These are phyloP conservation scores for Aspergillus campestris DNA, from an alignment of 495 filamentous ascomycete genomes.

Conservation along the genomic window DNA sequence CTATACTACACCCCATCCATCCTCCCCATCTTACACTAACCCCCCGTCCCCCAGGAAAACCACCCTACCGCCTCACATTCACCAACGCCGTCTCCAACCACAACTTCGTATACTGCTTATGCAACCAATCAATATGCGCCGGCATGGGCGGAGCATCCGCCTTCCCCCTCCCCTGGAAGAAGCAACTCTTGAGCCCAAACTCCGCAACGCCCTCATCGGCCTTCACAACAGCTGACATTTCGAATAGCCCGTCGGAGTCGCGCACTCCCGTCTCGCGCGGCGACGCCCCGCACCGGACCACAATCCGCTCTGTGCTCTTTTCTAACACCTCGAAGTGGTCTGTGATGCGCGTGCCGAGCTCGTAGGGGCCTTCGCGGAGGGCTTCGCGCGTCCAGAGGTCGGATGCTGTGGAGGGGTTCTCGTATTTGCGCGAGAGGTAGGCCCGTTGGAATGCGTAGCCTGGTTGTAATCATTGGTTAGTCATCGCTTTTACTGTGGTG, in stretches of 20 bases:
- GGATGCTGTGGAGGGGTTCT: conserved; percentile 46
- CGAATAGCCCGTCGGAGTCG: conserved; percentile 59
- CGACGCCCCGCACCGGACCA: conserved; percentile 59
- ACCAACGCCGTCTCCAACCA: conserved; percentile 48
- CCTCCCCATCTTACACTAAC: too few relatives aligned
- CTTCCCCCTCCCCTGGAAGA: conserved; percentile 49
- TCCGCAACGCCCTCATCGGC: conserved; percentile 49
- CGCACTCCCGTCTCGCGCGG: conserved; percentile 49
- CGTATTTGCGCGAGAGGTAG: conserved; percentile 54
- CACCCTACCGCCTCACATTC: conserved; percentile 18
- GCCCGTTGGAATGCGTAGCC: conserved; percentile 57
- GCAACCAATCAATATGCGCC: conserved; percentile 44
- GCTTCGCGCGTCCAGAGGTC: conserved; percentile 56
- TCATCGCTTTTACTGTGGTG: neutral
- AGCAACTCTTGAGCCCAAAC: conserved; percentile 59
- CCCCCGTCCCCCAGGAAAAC: too few relatives aligned
- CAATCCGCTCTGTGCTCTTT: conserved; percentile 51
- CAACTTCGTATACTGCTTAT: conserved; percentile 57
- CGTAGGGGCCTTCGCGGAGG: conserved; percentile 46
- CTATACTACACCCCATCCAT: too few relatives aligned
- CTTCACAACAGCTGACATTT: conserved; percentile 57
- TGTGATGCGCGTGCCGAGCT: conserved; percentile 55
- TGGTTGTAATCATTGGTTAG: conserved; percentile 14
- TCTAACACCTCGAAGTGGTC: conserved; percentile 73
- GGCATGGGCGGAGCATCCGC: conserved; percentile 44